Evolutionary conservation across 352 stramenopile species (phyloP).

Genomic region (Globisporangium uncinulatum): DNA sequence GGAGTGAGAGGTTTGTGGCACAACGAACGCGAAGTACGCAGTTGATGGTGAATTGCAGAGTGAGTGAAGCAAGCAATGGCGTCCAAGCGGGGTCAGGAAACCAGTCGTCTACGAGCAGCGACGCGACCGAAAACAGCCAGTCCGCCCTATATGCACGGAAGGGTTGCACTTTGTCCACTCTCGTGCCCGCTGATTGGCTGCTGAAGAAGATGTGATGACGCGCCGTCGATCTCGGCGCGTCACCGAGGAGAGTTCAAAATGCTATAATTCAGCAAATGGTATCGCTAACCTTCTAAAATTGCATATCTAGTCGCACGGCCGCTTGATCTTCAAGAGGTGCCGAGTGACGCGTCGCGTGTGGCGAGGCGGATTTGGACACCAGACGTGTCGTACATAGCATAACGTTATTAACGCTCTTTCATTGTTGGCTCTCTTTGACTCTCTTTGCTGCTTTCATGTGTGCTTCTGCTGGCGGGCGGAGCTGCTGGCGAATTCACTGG

Average conservation of each 20-base stretch:
- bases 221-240: not conserved
- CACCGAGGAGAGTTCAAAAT: not conserved
- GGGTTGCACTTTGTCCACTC: not conserved
- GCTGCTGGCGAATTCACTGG: too few relatives aligned
- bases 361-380: too few relatives aligned
- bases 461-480: too few relatives aligned
- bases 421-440: too few relatives aligned
- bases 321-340: not conserved
- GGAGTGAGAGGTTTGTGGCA: not conserved
- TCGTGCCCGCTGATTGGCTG: not conserved
- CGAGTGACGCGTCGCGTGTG: not conserved
- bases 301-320: not conserved
- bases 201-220: not conserved
- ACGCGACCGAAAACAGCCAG: not conserved
- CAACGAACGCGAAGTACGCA: not conserved
- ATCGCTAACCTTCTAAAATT: not conserved
- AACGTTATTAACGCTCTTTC: too few relatives aligned
- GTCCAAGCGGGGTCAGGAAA: not conserved
- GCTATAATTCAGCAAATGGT: not conserved
- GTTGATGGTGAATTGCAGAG: constrained; percentile 30
- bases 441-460: too few relatives aligned
- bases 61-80: constrained; percentile 13
- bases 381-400: too few relatives aligned
- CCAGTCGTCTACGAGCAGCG: not conserved
- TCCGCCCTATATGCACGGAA: not conserved